Evolutionary conservation across 768 basidiomycete genomes (phyloP), one percentile per base, ranked within the genome.

Genomic region (Sarcomyxa edulis): DNA sequence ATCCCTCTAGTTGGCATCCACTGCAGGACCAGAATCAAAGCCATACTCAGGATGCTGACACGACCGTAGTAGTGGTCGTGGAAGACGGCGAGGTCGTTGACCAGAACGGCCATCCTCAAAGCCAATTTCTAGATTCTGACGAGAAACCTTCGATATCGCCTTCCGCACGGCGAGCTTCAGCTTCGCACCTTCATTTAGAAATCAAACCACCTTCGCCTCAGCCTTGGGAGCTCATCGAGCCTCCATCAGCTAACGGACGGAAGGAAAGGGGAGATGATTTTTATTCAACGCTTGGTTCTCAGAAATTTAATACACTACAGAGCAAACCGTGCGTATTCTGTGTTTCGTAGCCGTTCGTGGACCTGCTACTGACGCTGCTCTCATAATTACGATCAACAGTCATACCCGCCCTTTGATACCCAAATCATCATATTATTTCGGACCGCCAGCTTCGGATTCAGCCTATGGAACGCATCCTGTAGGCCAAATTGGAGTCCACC

Each of bases 401-500:
- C 50, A 55, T n/a, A n/a, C n/a, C 50, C 74, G 74, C 28, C 62
- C 73, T 3, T 52, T 74, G 39, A 76, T 84, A 48, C 89, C 89
- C 20, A 79, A 79, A 45, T 91, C 89, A 0, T 75, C 85, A 16
- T 92, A 91, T 61, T 88, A 87, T 56, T 84, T 81, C 56, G 87
- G 88, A 10, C 84, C 87, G 3, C 88, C 88, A 12, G 70, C 81
- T 3, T 56, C 72, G n/a, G 78, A 78, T 46, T 74, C 86, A 24
- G 88, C 87, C 20, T 96, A 77, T 55, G 88, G 89, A 3, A 88
- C 84, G 0, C 62, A 71, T 2, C 90, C 90, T 7, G 63, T 84
- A 5, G 95, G 95, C 1, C 81, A 83, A 36, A 84, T 98, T 41
- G 94, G 93, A 3, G 62, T 83, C 16, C 89, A 96, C 55, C 81